Evolutionary conservation across 352 stramenopile species (phyloP).

Genomic region (Pythium guiyangense): DNA sequence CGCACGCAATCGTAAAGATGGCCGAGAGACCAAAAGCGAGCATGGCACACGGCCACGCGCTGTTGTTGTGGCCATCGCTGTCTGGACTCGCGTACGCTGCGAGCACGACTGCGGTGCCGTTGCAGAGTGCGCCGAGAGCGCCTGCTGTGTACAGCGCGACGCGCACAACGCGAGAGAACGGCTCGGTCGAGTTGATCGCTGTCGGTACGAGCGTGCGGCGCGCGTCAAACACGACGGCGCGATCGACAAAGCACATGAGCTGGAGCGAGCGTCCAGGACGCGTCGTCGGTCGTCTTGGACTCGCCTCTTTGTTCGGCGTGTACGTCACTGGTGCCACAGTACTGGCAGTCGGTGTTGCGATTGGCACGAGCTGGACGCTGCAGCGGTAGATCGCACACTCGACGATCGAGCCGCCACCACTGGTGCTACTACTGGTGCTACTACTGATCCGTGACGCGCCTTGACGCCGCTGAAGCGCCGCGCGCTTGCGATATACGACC

Average conservation of each 20-base stretch:
- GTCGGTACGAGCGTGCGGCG: too few species aligned
- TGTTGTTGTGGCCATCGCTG: background rate
- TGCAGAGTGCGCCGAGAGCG: background rate
- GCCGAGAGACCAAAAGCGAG: constrained; percentile 9
- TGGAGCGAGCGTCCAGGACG: background rate
- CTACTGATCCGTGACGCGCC: too few species aligned
- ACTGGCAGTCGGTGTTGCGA: background rate
- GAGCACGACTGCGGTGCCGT: background rate
- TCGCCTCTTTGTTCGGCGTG: too few species aligned
- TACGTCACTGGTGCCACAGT: background rate
- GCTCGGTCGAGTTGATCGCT: too few species aligned
- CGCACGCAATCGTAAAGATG: constrained; percentile 11
- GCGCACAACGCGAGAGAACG: background rate
- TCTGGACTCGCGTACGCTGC: background rate
- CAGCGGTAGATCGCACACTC: constrained; percentile 21
- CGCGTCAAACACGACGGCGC: too few species aligned
- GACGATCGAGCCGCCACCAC: background rate
- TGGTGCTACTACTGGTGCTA: background rate
- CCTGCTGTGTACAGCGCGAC: constrained; percentile 1
- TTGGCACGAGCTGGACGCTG: constrained; percentile 2
- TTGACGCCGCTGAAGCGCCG: background rate
- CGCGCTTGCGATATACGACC: constrained; percentile 21
- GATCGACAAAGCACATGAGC: constrained; percentile 9
- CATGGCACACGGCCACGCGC: background rate
- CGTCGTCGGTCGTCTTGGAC: too few species aligned